Evolutionary conservation across 768 basidiomycete genomes (phyloP).

Genomic region (Termitomyces sp.): DNA sequence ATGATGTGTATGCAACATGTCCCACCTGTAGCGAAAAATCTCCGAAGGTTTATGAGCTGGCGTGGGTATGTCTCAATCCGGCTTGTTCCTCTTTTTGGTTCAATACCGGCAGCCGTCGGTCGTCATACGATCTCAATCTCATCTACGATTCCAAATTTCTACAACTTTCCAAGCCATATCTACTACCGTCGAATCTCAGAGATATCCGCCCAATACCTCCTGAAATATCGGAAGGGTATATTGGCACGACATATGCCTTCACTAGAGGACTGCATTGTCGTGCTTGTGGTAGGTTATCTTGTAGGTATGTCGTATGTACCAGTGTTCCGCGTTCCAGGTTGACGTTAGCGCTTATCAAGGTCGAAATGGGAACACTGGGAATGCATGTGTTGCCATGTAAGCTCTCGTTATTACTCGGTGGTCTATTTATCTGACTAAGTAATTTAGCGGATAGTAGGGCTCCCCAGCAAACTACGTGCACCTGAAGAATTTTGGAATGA

Average conservation of each 20-base stretch:
- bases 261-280: conserved; percentile 67
- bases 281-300: conserved; percentile 66
- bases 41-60: conserved; percentile 47
- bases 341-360: conserved; percentile 27
- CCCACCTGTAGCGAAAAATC: conserved; percentile 36
- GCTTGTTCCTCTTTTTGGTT: conserved; percentile 55
- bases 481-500: conserved; percentile 32
- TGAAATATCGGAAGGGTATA: conserved; percentile 22
- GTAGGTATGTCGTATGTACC: conserved; percentile 42
- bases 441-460: conserved; percentile 17
- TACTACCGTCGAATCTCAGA: conserved; percentile 27
- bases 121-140: conserved; percentile 35
- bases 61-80: conserved; percentile 63
- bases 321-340: background rate
- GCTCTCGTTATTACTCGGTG: background rate
- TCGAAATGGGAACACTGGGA: conserved; percentile 74
- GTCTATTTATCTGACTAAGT: background rate
- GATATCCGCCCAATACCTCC: conserved; percentile 33
- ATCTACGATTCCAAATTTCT: conserved; percentile 47
- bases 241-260: conserved; percentile 50
- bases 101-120: conserved; percentile 18
- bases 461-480: conserved; percentile 23
- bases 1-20: conserved; percentile 29
- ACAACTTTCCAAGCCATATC: conserved; percentile 24
- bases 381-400: conserved; percentile 57